A percentile compares a stretch with the other conserved stretches of the same genome.
These are phyloP conservation scores for Athelia sp. DNA, from an alignment of 1,284 basidiomycete genomes.

Conservation along the genomic window DNA sequence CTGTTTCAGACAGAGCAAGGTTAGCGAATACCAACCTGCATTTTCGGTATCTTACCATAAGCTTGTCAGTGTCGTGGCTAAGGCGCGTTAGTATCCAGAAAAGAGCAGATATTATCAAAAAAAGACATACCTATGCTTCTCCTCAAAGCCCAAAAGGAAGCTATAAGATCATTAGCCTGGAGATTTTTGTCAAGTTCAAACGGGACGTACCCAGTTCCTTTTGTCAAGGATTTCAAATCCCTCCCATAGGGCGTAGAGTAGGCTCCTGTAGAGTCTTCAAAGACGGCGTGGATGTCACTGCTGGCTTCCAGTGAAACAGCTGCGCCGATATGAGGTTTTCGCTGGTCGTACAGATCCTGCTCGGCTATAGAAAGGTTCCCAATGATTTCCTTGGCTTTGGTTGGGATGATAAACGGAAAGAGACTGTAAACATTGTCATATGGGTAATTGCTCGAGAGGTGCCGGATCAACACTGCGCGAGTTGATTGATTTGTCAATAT, in stretches of 20 bases:
- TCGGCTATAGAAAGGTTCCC: too few species aligned
- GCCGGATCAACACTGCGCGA: neutral
- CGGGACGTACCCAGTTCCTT: neutral
- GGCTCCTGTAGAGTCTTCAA: neutral
- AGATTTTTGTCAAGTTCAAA: too few species aligned
- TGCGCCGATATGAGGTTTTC: neutral
- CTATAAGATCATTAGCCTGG: too few species aligned
- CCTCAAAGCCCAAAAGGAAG: neutral
- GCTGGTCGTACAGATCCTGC: neutral
- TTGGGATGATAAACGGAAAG: neutral
- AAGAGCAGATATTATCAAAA: too few species aligned
- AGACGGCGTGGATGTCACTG: neutral
- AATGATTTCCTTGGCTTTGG: neutral
- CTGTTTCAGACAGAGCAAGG: neutral
- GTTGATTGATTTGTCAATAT: neutral
- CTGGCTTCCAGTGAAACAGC: neutral
- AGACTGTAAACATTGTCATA: neutral
- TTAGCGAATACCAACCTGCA: too few species aligned
- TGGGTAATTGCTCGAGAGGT: neutral
- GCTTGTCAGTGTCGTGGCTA: neutral
- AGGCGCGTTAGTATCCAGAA: too few species aligned
- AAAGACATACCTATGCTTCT: neutral
- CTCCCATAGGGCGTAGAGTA: neutral
- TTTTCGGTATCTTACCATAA: neutral
- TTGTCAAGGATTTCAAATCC: neutral